Evolutionary conservation across 345 rosid species (phyloP).

Genomic region (Balakata baccata): DNA sequence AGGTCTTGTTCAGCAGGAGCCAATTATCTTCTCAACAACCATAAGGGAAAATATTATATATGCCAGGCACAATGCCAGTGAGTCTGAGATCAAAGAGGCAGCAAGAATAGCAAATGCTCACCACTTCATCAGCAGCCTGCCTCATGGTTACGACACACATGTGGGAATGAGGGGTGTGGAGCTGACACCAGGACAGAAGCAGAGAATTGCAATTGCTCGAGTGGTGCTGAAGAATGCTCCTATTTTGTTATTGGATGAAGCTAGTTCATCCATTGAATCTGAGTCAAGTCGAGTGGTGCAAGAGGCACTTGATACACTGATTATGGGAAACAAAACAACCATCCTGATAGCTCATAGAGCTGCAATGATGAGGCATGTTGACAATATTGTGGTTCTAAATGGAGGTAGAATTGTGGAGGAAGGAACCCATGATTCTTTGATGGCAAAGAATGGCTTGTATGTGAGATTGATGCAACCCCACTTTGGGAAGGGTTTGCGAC

Average conservation of each 20-base stretch:
- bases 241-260: conserved; percentile 84
- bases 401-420: conserved; percentile 96
- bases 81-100: conserved; percentile 97
- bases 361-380: conserved; percentile 98
- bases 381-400: conserved; percentile 94
- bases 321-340: conserved; percentile 97
- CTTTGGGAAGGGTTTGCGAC: conserved; percentile 92
- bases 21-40: conserved; percentile 92
- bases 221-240: conserved; percentile 98
- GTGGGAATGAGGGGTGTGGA: conserved; percentile 99
- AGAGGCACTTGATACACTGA: conserved; percentile 86
- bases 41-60: conserved; percentile 93
- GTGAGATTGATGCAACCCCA: conserved; percentile 97
- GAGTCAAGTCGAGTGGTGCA: conserved; percentile 98
- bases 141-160: conserved; percentile 96
- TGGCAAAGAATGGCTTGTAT: conserved; percentile 84
- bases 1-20: conserved; percentile 98
- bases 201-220: conserved; percentile 90
- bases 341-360: conserved; percentile 89
- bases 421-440: conserved; percentile 81
- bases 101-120: conserved; percentile 99
- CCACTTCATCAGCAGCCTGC: conserved; percentile 95
- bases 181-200: conserved; percentile 97
- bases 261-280: conserved; percentile 92
- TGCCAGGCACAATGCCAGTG: conserved; percentile 97